Evolutionary conservation across 805 yeast species (phyloP).

Genomic region (Komagataella ulmi): DNA sequence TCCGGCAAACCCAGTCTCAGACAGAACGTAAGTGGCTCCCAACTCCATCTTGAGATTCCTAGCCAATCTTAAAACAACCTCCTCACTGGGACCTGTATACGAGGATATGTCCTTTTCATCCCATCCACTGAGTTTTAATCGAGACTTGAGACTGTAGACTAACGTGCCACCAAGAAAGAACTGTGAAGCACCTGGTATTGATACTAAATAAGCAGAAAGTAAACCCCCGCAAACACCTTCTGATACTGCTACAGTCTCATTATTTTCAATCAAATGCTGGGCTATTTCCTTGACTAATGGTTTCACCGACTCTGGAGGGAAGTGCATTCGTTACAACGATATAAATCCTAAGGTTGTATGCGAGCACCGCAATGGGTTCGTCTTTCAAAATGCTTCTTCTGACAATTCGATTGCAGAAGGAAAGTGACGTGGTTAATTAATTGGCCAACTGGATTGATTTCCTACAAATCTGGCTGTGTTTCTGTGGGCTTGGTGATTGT

Average conservation of each 20-base stretch:
- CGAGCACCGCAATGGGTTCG: neutral
- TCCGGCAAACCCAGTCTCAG: slow-evolving; percentile 87
- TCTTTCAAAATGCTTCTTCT: neutral
- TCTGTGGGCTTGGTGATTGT: neutral
- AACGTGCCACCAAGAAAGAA: slow-evolving; percentile 79
- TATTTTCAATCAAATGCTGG: slow-evolving; percentile 30
- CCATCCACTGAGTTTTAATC: slow-evolving; percentile 74
- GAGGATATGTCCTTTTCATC: slow-evolving; percentile 48
- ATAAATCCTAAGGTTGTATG: neutral
- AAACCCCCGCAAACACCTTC: slow-evolving; percentile 91
- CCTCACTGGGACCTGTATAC: slow-evolving; percentile 75
- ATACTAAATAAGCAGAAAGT: slow-evolving; percentile 64
- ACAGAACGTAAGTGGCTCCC: slow-evolving; percentile 70
- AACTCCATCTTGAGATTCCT: slow-evolving; percentile 67
- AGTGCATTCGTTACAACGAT: slow-evolving; percentile 16
- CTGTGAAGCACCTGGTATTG: slow-evolving; percentile 75
- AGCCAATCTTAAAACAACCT: slow-evolving; percentile 64
- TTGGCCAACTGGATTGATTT: neutral
- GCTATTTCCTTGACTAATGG: slow-evolving; percentile 46
- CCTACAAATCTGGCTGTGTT: neutral
- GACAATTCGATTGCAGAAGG: neutral
- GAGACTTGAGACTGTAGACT: slow-evolving; percentile 63
- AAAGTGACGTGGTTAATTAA: neutral
- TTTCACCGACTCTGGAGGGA: slow-evolving; percentile 49
- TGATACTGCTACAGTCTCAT: slow-evolving; percentile 63